phyloP scores from a whole-genome alignment of 495 filamentous ascomycete species.

The Trypethelium eluteriae region DNA sequence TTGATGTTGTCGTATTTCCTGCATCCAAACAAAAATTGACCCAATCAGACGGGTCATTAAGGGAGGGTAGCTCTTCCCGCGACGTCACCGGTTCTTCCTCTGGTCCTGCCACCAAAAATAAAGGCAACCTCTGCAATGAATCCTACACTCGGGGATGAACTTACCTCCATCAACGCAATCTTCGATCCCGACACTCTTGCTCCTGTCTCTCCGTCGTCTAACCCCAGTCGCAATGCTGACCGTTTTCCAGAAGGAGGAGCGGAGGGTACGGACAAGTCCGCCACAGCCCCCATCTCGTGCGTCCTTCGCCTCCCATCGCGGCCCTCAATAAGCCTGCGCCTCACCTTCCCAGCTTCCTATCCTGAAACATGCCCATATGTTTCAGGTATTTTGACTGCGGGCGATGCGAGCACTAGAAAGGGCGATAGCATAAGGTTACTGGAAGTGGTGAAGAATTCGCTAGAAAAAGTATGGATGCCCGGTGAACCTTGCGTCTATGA shows the following conservation, averaged over 20 bases:
- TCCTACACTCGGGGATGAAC: constrained; percentile 74
- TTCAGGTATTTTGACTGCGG: constrained; percentile 56
- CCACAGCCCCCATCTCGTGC: constrained; percentile 35
- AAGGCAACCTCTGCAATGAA: constrained; percentile 42
- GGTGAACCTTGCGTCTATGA: constrained; percentile 86
- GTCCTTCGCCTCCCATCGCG: constrained; percentile 41
- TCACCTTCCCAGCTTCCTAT: constrained; percentile 60
- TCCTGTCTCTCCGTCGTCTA: constrained; percentile 20
- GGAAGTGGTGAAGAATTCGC: constrained; percentile 55
- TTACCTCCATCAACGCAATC: constrained; percentile 87
- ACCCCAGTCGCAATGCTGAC: neutral
- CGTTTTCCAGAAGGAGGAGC: neutral
- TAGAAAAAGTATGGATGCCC: constrained; percentile 56
- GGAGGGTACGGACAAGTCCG: constrained; percentile 41
- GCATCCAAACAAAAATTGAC: too few species aligned
- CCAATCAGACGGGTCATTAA: too few species aligned
- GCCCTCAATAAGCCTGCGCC: constrained; percentile 40
- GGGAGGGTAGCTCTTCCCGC: neutral
- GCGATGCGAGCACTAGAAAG: constrained; percentile 40
- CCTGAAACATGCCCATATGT: constrained; percentile 62
- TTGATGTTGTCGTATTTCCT: too few species aligned
- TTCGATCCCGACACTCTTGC: constrained; percentile 64
- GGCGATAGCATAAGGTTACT: constrained; percentile 64
- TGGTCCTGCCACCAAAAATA: neutral
- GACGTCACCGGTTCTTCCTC: neutral